Base-by-base conservation (phyloP, 2,329 filamentous ascomycete species). In the Phyllosticta capitalensis region DNA sequence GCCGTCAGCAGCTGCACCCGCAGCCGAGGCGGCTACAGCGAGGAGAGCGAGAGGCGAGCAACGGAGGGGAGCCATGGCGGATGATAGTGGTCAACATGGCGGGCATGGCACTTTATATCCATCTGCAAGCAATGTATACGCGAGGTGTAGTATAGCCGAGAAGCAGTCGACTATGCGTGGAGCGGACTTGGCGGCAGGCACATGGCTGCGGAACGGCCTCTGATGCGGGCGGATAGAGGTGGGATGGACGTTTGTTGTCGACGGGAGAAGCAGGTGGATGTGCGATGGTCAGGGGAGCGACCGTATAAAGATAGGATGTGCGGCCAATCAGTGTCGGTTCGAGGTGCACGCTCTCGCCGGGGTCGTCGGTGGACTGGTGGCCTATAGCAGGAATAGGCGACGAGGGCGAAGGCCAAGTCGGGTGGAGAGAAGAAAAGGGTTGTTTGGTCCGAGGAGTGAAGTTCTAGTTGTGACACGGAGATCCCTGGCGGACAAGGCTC, bases 1-100 rank as follows among this genome's bases (percentile, higher is more conserved):
- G 54, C 77, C 58, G 21, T n/a, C 45, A 24, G 58, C 52, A 30
- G 58, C 58, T 4, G 20, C 53, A 10, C 55, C 28, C 6, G 49
- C 58, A 22, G 49, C 53, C 2, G 58, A 54, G 28, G 33, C 56
- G 33, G 54, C 48, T 45, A 52, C 54, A 14, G 58, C 58, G 19
- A 60, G 22, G 21, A 56, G 28, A 2, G 58, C 58, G 21, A 60
- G 33, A 30, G 28, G 52, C 17, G 38, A 50, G 2, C 45, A 24
- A 48, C 26, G 30, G 10, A 51, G 28, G 30, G 56, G 55, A 30
- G 57, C 10, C 19, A 22, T 20, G 21, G 52, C 19, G 12, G 57
- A 20, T 52, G 52, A n/a, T 38, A 21, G 20, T 54, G 53, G 10
- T 17, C 5, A 9, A n/a, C 19, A 20, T 21, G 49, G 49, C 19